These are phyloP conservation scores for Cynanchum wilfordii DNA, from an alignment of 257 asterid genomes.

Conservation along the genomic window DNA sequence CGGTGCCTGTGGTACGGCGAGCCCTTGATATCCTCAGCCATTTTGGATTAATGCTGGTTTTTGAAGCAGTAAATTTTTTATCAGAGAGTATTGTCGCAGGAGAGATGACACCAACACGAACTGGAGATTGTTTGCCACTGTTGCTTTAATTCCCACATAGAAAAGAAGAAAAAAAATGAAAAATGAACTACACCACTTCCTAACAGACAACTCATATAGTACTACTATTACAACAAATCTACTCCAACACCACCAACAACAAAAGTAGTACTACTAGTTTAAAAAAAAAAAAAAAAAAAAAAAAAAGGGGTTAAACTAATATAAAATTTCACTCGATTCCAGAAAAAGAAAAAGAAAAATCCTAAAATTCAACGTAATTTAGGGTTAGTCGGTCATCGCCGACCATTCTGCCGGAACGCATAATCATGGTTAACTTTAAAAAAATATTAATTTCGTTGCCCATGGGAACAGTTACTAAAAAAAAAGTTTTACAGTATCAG, in stretches of 20 bases:
- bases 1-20: conserved; percentile 54
- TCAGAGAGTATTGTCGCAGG: conserved; percentile 50
- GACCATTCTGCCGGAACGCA: background rate
- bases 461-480: background rate
- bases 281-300: background rate
- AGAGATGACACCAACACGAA: conserved; percentile 59
- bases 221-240: too few relatives aligned
- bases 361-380: background rate
- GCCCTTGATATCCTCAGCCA: conserved; percentile 11
- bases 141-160: conserved; percentile 1
- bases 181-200: background rate
- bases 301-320: background rate
- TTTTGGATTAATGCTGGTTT: conserved; percentile 6
- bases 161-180: background rate
- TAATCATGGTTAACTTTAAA: background rate
- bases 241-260: too few relatives aligned
- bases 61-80: background rate
- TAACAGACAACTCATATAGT: background rate
- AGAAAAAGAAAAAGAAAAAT: background rate
- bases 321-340: background rate
- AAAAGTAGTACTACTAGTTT: too few relatives aligned
- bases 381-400: conserved; percentile 5
- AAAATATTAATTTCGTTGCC: background rate
- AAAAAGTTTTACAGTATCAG: background rate
- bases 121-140: background rate